A percentile compares a stretch with the other conserved stretches of the same genome.
phyloP scores from a whole-genome alignment of 768 basidiomycete genomes.

The Holtermannia corniformis region DNA sequence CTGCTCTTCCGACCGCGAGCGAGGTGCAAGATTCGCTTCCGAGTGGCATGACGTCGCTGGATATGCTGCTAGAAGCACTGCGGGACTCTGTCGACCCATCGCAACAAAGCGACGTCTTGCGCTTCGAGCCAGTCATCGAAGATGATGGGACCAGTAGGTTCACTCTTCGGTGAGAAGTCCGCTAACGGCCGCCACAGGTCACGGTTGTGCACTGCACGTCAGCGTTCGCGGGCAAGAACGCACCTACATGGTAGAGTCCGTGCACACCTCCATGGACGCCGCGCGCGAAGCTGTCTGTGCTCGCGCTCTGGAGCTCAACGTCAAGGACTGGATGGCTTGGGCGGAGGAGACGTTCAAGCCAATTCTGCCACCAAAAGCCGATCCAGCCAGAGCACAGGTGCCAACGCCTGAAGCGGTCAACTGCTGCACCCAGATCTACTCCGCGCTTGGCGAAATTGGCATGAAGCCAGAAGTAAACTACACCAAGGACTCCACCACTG shows the following conservation, averaged over 20 bases:
- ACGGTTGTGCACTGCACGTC: slow-evolving; percentile 6
- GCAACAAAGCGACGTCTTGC: not conserved
- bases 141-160: not conserved
- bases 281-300: slow-evolving; percentile 11
- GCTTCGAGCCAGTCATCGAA: not conserved
- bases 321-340: slow-evolving; percentile 13
- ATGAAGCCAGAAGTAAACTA: not conserved
- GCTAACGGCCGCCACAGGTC: slow-evolving; percentile 2
- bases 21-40: no score
- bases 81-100: not conserved
- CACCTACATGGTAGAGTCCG: slow-evolving; percentile 4
- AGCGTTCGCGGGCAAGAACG: not conserved
- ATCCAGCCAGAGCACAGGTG: not conserved
- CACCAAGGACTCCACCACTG: no score
- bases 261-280: not conserved
- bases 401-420: no score
- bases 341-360: slow-evolving; percentile 1
- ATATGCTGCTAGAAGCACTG: not conserved
- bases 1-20: not conserved
- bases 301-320: slow-evolving; percentile 10
- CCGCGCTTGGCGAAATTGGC: not conserved
- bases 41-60: not conserved
- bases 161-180: not conserved
- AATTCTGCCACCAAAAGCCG: not conserved
- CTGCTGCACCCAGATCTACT: not conserved